Evolutionary conservation across 139 green algal species (phyloP).

Genomic region (Coccomyxa sp.): DNA sequence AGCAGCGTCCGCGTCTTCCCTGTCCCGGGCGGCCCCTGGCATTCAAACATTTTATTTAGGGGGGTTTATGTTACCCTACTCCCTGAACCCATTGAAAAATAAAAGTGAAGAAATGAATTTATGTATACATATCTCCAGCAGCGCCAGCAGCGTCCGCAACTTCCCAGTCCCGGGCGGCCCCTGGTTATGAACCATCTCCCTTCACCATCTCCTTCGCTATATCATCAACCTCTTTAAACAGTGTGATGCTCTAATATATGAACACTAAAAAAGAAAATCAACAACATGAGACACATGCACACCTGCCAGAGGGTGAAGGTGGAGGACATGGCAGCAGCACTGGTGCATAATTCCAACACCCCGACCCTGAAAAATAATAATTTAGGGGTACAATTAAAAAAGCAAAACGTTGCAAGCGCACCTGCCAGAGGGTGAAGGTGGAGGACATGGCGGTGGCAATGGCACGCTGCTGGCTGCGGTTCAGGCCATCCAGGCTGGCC

Average conservation of each 20-base stretch:
- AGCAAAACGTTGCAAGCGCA: background rate
- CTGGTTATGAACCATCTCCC: conserved; percentile 17
- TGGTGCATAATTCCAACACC: background rate
- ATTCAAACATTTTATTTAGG: too few relatives aligned
- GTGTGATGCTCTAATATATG: too few relatives aligned
- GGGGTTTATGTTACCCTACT: background rate
- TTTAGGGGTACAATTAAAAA: background rate
- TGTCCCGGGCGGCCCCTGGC: conserved; percentile 73
- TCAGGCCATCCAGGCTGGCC: conserved; percentile 29
- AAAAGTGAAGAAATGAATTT: background rate
- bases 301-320: too few relatives aligned
- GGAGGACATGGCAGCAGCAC: too few relatives aligned
- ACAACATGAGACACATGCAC: too few relatives aligned
- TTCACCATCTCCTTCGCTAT: background rate
- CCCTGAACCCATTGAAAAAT: background rate
- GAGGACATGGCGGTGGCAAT: conserved; percentile 54
- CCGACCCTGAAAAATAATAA: background rate
- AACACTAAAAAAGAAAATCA: too few relatives aligned
- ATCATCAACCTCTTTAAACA: too few relatives aligned
- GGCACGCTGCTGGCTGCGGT: conserved; percentile 52
- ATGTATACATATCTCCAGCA: conserved; percentile 51
- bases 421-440: conserved; percentile 68
- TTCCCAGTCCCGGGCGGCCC: conserved; percentile 81
- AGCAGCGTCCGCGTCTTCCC: conserved; percentile 84
- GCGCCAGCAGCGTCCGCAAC: conserved; percentile 69